These are phyloP conservation scores for Nothophoma quercina DNA, from an alignment of 2,329 filamentous ascomycete species.

Conservation along the genomic window DNA sequence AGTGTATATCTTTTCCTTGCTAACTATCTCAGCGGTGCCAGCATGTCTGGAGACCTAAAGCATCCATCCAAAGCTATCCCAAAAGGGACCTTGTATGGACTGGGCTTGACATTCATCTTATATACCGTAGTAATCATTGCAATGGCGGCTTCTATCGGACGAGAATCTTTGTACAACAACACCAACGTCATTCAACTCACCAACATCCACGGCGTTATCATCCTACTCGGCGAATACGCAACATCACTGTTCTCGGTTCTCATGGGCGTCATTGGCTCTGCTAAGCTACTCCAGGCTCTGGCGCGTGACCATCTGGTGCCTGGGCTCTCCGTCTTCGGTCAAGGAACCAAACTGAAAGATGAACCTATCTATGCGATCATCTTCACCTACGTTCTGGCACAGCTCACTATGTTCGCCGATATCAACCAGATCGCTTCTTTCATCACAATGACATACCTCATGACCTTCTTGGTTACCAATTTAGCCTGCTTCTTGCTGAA, in stretches of 20 bases:
- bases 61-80: conserved; percentile 87
- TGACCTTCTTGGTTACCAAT: conserved; percentile 91
- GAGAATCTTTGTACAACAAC: conserved; percentile 75
- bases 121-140: conserved; percentile 81
- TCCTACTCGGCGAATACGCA: conserved; percentile 83
- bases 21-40: conserved; percentile 69
- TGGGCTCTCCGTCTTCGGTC: conserved; percentile 75
- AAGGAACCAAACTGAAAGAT: conserved; percentile 74
- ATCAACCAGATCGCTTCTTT: conserved; percentile 89
- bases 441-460: conserved; percentile 90
- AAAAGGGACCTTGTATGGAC: conserved; percentile 80
- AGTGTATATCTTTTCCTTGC: background rate
- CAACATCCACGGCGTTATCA: conserved; percentile 76
- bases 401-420: conserved; percentile 81
- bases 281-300: conserved; percentile 84
- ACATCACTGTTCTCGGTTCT: conserved; percentile 84
- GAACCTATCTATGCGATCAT: conserved; percentile 80
- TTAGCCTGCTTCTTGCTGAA: conserved; percentile 86
- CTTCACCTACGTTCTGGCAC: conserved; percentile 76
- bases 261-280: conserved; percentile 86
- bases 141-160: conserved; percentile 78
- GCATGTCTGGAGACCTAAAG: conserved; percentile 87
- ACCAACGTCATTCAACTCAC: conserved; percentile 82
- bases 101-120: conserved; percentile 75
- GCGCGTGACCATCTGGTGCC: conserved; percentile 81